Conservation (phyloP, 768 basidiomycete genomes). For the Phlebiopsis gigantea region DNA sequence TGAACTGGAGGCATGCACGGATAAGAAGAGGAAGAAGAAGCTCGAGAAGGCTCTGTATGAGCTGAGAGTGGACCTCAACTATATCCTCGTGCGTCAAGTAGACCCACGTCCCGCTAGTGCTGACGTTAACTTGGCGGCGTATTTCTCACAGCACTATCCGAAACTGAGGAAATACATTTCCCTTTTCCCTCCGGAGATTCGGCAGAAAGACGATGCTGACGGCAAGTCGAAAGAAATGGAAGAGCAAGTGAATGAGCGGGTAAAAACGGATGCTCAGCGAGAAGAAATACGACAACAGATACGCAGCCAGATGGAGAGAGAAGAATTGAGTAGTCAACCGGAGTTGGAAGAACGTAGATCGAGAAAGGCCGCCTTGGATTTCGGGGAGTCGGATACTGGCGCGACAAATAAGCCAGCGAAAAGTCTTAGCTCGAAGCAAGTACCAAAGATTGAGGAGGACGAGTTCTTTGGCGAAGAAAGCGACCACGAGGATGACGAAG, state of each 20-base stretch:
- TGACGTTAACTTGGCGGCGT: background rate
- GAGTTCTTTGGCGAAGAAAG: conserved; percentile 27
- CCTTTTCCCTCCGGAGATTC: conserved; percentile 71
- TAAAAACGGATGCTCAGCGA: conserved; percentile 43
- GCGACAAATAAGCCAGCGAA: background rate
- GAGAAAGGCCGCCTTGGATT: background rate
- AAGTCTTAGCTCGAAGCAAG: background rate
- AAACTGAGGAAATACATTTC: conserved; percentile 87
- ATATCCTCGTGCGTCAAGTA: conserved; percentile 74
- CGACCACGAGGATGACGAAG: conserved; percentile 1
- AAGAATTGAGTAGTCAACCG: conserved; percentile 55
- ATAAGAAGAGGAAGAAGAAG: conserved; percentile 30
- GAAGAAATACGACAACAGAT: conserved; percentile 58
- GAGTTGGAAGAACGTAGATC: conserved; percentile 34
- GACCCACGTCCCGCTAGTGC: too few species aligned
- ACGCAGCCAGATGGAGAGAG: conserved; percentile 51
- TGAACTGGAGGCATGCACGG: conserved; percentile 34
- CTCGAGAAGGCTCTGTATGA: conserved; percentile 48
- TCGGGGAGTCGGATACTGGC: background rate
- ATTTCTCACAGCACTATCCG: conserved; percentile 61
- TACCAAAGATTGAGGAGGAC: conserved; percentile 19
- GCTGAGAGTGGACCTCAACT: conserved; percentile 85
- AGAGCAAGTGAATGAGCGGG: conserved; percentile 15
- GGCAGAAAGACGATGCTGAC: conserved; percentile 23
- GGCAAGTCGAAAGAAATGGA: conserved; percentile 17